phyloP scores from a whole-genome alignment of 2,329 filamentous ascomycete genomes.

The Calonectria honghensis region DNA sequence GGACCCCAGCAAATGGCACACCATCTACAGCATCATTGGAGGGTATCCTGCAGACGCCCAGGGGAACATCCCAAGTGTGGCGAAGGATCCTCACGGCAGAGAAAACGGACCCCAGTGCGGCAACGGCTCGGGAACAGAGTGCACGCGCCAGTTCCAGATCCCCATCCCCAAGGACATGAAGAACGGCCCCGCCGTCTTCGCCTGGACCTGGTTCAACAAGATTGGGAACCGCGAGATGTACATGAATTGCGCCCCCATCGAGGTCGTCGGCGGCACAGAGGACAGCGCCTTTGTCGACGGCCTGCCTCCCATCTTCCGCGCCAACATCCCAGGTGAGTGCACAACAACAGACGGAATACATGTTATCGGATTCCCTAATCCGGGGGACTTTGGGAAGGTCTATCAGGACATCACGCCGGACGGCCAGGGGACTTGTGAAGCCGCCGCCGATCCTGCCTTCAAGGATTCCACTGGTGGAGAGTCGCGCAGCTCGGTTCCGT shows the following conservation, averaged over 20 bases:
- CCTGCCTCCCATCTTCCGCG: slow-evolving; percentile 50
- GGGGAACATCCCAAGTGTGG: slow-evolving; percentile 42
- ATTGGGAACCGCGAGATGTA: slow-evolving; percentile 89
- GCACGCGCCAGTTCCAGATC: slow-evolving; percentile 50
- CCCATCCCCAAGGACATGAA: slow-evolving; percentile 55
- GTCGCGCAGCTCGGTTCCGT: slow-evolving; percentile 16
- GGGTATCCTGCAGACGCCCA: slow-evolving; percentile 52
- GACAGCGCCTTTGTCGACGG: slow-evolving; percentile 49
- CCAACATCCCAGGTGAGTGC: slow-evolving; percentile 54
- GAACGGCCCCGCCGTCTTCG: slow-evolving; percentile 77
- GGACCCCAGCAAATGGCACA: slow-evolving; percentile 48
- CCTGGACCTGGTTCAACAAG: slow-evolving; percentile 87
- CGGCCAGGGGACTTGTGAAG: slow-evolving; percentile 46
- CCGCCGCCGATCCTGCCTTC: slow-evolving; percentile 46
- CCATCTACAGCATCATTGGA: slow-evolving; percentile 53
- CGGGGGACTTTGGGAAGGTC: slow-evolving; percentile 50
- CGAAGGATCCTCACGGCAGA: slow-evolving; percentile 46
- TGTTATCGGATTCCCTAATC: slow-evolving; percentile 52
- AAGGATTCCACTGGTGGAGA: slow-evolving; percentile 43
- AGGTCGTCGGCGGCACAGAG: slow-evolving; percentile 68
- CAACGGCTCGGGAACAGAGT: slow-evolving; percentile 50
- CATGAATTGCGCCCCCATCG: slow-evolving; percentile 87
- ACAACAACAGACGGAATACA: slow-evolving; percentile 45
- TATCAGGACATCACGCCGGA: slow-evolving; percentile 42
- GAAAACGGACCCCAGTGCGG: slow-evolving; percentile 50